These are phyloP conservation scores for Candida vartiovaarae DNA, from an alignment of 805 yeast genomes.

Conservation along the genomic window DNA sequence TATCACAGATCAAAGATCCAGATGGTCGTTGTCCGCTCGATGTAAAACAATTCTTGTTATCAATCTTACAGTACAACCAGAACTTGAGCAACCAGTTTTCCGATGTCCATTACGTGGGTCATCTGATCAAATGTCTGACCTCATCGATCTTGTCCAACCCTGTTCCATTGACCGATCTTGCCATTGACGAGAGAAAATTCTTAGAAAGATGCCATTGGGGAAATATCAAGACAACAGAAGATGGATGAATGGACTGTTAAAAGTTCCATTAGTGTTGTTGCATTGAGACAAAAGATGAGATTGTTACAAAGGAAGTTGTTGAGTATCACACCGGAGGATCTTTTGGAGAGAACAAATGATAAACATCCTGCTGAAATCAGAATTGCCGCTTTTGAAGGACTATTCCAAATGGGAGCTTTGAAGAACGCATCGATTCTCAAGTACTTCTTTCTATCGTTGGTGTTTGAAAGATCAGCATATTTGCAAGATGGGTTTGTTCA, in stretches of 20 bases:
- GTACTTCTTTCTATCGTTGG: constrained; percentile 52
- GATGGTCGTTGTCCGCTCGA: constrained; percentile 55
- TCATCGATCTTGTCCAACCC: constrained; percentile 27
- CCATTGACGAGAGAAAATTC: constrained; percentile 30
- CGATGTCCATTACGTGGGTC: constrained; percentile 61
- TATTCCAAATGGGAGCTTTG: constrained; percentile 71
- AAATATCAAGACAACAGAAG: constrained; percentile 66
- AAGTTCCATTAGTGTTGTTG: constrained; percentile 43
- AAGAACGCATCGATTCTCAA: constrained; percentile 53
- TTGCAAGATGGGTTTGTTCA: constrained; percentile 44
- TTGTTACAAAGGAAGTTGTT: constrained; percentile 52
- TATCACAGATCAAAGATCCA: constrained; percentile 55
- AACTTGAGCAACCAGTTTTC: constrained; percentile 71
- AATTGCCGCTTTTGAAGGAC: constrained; percentile 59
- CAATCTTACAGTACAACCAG: constrained; percentile 75
- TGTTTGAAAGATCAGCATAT: constrained; percentile 48
- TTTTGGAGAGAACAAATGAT: constrained; percentile 45
- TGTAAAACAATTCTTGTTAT: constrained; percentile 57
- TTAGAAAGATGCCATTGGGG: constrained; percentile 46
- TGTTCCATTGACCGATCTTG: constrained; percentile 8
- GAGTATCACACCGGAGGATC: constrained; percentile 44
- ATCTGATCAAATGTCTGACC: constrained; percentile 50
- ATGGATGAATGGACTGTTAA: constrained; percentile 82
- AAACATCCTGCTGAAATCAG: constrained; percentile 47
- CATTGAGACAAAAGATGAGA: constrained; percentile 52